These are phyloP conservation scores for Phaeotremella skinneri DNA, from an alignment of 768 basidiomycete species.

Conservation along the genomic window DNA sequence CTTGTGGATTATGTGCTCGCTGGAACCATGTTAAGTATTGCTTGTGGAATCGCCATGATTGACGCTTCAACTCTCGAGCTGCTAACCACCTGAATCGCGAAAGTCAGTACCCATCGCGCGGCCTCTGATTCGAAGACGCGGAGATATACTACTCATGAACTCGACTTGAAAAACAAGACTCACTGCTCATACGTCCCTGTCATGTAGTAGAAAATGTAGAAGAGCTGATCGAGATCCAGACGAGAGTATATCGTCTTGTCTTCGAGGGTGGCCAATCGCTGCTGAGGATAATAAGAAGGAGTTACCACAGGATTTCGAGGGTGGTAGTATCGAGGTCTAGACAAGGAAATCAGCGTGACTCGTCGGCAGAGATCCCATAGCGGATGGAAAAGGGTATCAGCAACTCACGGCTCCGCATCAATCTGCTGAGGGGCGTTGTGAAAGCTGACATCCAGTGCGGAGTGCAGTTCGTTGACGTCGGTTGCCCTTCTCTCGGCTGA, in stretches of 20 bases:
- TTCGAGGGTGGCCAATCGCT: slow-evolving; percentile 73
- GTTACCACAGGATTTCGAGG: slow-evolving; percentile 88
- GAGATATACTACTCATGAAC: neutral
- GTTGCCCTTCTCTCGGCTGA: slow-evolving; percentile 51
- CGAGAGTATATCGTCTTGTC: slow-evolving; percentile 82
- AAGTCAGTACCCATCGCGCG: neutral
- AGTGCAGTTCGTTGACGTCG: slow-evolving; percentile 85
- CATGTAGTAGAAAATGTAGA: slow-evolving; percentile 97
- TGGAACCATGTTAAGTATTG: slow-evolving; percentile 99
- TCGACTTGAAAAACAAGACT: slow-evolving; percentile 51
- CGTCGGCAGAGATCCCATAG: neutral
- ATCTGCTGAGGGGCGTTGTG: slow-evolving; percentile 83
- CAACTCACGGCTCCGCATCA: slow-evolving; percentile 84
- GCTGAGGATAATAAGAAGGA: slow-evolving; percentile 91
- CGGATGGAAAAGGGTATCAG: neutral
- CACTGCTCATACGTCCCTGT: slow-evolving; percentile 98
- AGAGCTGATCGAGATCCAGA: slow-evolving; percentile 93
- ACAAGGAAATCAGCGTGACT: slow-evolving; percentile 4
- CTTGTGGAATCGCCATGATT: slow-evolving; percentile 98
- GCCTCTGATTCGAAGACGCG: neutral
- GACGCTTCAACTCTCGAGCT: slow-evolving; percentile 92
- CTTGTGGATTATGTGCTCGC: slow-evolving; percentile 93
- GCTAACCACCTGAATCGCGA: slow-evolving; percentile 72
- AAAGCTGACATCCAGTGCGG: slow-evolving; percentile 89
- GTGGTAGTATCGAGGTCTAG: slow-evolving; percentile 92